Conservation (phyloP, 352 stramenopile genomes). For the Phytophthora europaea region DNA sequence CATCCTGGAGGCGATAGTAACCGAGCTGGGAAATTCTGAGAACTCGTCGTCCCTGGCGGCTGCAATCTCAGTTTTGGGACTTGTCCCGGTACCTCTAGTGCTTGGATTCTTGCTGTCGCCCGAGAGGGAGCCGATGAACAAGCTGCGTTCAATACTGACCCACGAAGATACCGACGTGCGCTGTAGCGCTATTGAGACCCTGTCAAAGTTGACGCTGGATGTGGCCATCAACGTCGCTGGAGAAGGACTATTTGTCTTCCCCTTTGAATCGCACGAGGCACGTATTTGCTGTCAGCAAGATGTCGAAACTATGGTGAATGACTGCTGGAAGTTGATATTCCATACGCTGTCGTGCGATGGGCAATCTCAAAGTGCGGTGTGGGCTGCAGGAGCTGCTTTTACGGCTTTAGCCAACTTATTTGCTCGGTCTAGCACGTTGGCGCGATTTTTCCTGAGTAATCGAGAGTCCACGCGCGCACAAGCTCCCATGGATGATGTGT, state of each 20-base stretch:
- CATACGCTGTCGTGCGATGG: constrained; percentile 57
- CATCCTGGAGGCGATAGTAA: constrained; percentile 66
- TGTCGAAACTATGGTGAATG: constrained; percentile 73
- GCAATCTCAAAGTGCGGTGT: constrained; percentile 19
- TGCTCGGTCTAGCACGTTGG: constrained; percentile 52
- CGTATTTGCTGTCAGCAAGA: constrained; percentile 87
- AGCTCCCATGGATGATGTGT: constrained; percentile 73
- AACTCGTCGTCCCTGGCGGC: constrained; percentile 61
- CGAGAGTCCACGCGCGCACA: constrained; percentile 40
- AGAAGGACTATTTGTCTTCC: constrained; percentile 73
- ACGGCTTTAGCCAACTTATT: constrained; percentile 69
- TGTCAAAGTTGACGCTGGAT: constrained; percentile 64
- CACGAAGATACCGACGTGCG: constrained; percentile 76
- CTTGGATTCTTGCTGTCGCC: constrained; percentile 69
- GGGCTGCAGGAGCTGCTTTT: constrained; percentile 61
- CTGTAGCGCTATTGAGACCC: constrained; percentile 64
- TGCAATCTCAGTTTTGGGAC: constrained; percentile 64
- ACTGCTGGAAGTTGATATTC: constrained; percentile 88
- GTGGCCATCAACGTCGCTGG: constrained; percentile 59
- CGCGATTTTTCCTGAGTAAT: constrained; percentile 35
- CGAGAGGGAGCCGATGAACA: constrained; percentile 86
- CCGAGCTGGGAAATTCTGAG: constrained; percentile 76
- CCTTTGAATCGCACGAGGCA: constrained; percentile 87
- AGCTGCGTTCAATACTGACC: constrained; percentile 69
- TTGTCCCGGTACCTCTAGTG: constrained; percentile 67